A percentile compares a stretch with the other conserved stretches of the same genome.
Evolutionary conservation across 176 grass and related monocot genomes (phyloP).

Genomic region (Bolboschoenus planiculmis): DNA sequence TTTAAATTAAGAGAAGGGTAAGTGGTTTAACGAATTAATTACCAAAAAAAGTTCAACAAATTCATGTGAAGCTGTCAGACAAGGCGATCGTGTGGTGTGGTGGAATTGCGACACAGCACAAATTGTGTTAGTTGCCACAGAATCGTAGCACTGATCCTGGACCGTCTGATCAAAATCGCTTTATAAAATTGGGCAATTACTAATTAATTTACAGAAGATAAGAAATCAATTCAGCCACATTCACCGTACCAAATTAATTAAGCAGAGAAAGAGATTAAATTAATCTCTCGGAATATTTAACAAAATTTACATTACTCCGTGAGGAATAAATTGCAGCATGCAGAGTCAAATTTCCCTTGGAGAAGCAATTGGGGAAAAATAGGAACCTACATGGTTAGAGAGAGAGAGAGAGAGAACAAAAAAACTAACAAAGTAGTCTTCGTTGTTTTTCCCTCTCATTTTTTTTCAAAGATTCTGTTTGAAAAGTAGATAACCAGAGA

Average conservation of each 20-base stretch:
- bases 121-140: background rate
- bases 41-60: background rate
- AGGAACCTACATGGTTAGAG: background rate
- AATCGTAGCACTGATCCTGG: background rate
- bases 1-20: background rate
- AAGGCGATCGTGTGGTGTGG: background rate
- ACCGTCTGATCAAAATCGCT: background rate
- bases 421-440: background rate
- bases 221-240: background rate
- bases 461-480: too few relatives aligned
- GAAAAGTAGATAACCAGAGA: too few relatives aligned
- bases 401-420: background rate
- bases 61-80: background rate
- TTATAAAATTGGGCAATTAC: background rate
- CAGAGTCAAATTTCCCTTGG: background rate
- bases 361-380: background rate
- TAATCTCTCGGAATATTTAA: background rate
- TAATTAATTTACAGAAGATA: background rate
- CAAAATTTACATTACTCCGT: constrained; percentile 11
- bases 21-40: background rate
- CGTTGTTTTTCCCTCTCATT: background rate
- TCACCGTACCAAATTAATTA: background rate
- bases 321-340: background rate
- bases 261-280: background rate
- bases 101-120: background rate